Conservation (phyloP, 108 stramenopile genomes). For the Phaeodactylum tricornutum region DNA sequence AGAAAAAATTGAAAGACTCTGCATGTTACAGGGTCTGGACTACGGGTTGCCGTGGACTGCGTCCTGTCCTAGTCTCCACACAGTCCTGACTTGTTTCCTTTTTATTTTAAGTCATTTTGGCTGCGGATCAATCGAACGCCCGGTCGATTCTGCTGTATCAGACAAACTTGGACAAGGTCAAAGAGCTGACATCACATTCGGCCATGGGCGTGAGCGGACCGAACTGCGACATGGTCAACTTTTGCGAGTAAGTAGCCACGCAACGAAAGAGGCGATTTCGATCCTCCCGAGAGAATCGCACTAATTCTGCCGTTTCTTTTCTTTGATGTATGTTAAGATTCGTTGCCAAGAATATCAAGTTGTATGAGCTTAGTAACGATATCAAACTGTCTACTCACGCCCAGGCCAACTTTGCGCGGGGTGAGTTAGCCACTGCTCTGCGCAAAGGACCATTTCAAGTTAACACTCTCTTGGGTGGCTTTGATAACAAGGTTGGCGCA, state of each 20-base stretch:
- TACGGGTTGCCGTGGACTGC: not conserved
- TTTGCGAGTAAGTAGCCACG: slow-evolving; percentile 62
- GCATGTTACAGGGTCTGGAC: not conserved
- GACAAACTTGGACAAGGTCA: slow-evolving; percentile 82
- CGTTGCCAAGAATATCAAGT: slow-evolving; percentile 85
- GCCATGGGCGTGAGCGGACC: slow-evolving; percentile 86
- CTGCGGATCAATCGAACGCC: slow-evolving; percentile 83
- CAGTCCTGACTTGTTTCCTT: not conserved
- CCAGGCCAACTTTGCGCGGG: slow-evolving; percentile 91
- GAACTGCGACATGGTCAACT: slow-evolving; percentile 81
- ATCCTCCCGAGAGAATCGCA: not conserved
- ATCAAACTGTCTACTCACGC: slow-evolving; percentile 84
- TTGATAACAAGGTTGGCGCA: slow-evolving; percentile 42
- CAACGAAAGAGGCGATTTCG: not conserved
- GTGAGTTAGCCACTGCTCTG: slow-evolving; percentile 87
- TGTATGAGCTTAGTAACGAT: slow-evolving; percentile 92
- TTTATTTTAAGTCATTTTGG: slow-evolving; percentile 53
- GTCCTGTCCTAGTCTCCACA: not conserved
- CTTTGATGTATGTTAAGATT: slow-evolving; percentile 25
- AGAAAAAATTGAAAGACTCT: not conserved
- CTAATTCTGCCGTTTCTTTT: not conserved
- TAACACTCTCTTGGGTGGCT: slow-evolving; percentile 88
- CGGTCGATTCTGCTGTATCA: slow-evolving; percentile 83
- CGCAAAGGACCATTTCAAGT: slow-evolving; percentile 96
- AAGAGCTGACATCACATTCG: slow-evolving; percentile 53